Evolutionary conservation across 2,329 filamentous ascomycete genomes (phyloP).

Genomic region (Hymenoscyphus occultus): DNA sequence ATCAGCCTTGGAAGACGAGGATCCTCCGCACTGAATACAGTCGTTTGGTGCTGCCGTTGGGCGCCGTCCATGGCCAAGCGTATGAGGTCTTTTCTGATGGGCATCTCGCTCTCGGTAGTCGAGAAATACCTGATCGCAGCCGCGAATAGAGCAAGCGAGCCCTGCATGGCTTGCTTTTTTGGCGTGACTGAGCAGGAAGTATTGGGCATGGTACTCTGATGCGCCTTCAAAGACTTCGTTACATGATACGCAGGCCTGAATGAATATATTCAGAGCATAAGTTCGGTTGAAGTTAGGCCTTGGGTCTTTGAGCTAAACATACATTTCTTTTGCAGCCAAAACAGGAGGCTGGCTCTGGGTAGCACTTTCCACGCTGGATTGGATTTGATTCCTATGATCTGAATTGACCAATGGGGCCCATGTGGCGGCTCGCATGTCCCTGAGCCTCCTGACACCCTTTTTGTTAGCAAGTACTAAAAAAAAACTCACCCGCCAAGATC

Average conservation of each 20-base stretch:
- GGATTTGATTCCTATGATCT: too few species aligned
- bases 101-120: conserved; percentile 7
- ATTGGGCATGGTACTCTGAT: too few species aligned
- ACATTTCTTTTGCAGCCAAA: too few species aligned
- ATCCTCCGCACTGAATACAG: conserved; percentile 19
- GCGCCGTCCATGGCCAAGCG: conserved; percentile 11
- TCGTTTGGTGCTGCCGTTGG: conserved; percentile 6
- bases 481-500: conserved; percentile 26
- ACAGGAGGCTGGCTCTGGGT: too few species aligned
- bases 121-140: conserved; percentile 17
- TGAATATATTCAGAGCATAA: background rate
- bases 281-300: too few species aligned
- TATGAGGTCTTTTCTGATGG: conserved; percentile 16
- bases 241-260: background rate
- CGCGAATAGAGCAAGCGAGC: background rate
- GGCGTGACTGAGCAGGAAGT: background rate
- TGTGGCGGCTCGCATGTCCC: background rate
- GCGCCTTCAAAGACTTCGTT: background rate
- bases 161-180: conserved; percentile 5
- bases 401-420: background rate
- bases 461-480: conserved; percentile 29
- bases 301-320: too few species aligned
- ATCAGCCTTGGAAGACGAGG: conserved; percentile 10
- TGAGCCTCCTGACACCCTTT: conserved; percentile 23
- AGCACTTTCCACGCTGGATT: too few species aligned